A percentile compares a stretch with the other conserved stretches of the same genome.
Conservation (phyloP, 176 grass and related monocot species). For the Zoysia pacifica region DNA sequence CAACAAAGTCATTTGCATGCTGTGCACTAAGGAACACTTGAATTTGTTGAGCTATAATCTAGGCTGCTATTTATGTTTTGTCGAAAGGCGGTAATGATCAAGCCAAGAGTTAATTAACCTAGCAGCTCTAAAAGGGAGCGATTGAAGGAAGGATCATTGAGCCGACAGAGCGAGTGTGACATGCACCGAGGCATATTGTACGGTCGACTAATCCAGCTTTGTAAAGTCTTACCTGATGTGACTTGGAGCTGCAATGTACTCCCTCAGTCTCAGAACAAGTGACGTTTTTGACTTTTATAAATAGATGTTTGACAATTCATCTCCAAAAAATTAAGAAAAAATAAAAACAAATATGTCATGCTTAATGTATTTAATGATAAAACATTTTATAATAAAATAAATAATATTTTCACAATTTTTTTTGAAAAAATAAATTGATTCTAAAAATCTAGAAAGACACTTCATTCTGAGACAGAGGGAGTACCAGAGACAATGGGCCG, state of each 20-base stretch:
- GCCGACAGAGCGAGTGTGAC: neutral
- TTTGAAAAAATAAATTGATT: too few relatives aligned
- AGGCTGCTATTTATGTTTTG: neutral
- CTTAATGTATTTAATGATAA: too few relatives aligned
- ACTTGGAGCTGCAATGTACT: neutral
- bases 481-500: neutral
- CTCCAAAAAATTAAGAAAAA: too few relatives aligned
- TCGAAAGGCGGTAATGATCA: neutral
- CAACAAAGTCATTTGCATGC: neutral
- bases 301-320: too few relatives aligned
- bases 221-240: neutral
- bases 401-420: too few relatives aligned
- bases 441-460: too few relatives aligned
- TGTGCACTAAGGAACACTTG: neutral
- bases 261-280: too few relatives aligned
- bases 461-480: too few relatives aligned
- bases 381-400: too few relatives aligned
- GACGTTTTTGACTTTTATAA: too few relatives aligned
- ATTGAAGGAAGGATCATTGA: conserved; percentile 1
- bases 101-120: neutral
- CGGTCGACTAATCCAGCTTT: neutral
- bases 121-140: neutral
- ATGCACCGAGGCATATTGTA: neutral
- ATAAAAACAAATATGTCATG: too few relatives aligned
- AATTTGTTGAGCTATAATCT: neutral